These are phyloP conservation scores for Radiomyces spectabilis DNA, from an alignment of 192 early-diverging fungal genomes.

Conservation along the genomic window DNA sequence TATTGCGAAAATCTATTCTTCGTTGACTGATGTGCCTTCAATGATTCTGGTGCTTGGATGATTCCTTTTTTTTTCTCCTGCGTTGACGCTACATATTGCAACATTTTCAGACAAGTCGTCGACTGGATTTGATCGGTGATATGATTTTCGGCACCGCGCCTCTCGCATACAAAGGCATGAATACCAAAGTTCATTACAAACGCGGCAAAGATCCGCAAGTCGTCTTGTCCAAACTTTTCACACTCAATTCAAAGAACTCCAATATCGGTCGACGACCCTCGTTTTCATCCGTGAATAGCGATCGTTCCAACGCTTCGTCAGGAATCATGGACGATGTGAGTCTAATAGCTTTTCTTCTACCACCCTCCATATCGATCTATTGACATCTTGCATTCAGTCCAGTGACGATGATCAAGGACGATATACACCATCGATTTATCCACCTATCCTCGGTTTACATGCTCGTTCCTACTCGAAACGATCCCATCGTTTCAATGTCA, in stretches of 20 bases:
- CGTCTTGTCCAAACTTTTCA: slow-evolving; percentile 33
- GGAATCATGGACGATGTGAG: neutral
- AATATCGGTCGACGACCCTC: slow-evolving; percentile 23
- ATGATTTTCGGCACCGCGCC: slow-evolving; percentile 49
- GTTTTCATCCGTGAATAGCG: slow-evolving; percentile 34
- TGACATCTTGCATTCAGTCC: too few species aligned
- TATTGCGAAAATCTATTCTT: neutral
- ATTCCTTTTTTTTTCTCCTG: neutral
- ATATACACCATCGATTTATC: slow-evolving; percentile 12
- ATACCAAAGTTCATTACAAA: slow-evolving; percentile 37
- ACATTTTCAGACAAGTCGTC: slow-evolving; percentile 7
- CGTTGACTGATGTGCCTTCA: too few species aligned
- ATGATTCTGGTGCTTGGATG: neutral
- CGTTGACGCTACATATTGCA: neutral
- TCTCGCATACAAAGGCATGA: slow-evolving; percentile 41
- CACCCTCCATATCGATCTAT: slow-evolving; percentile 9
- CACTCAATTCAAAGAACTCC: slow-evolving; percentile 23
- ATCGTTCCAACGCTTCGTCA: slow-evolving; percentile 28
- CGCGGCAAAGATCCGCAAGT: slow-evolving; percentile 32
- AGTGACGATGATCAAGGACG: slow-evolving; percentile 22
- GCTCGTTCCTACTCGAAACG: slow-evolving; percentile 21
- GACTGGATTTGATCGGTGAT: slow-evolving; percentile 34
- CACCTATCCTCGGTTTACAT: slow-evolving; percentile 26
- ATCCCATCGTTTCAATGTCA: slow-evolving; percentile 41
- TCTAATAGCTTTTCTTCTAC: neutral